phyloP scores from a whole-genome alignment of 2,329 filamentous ascomycete species.

The Fragosphaeria purpurea region DNA sequence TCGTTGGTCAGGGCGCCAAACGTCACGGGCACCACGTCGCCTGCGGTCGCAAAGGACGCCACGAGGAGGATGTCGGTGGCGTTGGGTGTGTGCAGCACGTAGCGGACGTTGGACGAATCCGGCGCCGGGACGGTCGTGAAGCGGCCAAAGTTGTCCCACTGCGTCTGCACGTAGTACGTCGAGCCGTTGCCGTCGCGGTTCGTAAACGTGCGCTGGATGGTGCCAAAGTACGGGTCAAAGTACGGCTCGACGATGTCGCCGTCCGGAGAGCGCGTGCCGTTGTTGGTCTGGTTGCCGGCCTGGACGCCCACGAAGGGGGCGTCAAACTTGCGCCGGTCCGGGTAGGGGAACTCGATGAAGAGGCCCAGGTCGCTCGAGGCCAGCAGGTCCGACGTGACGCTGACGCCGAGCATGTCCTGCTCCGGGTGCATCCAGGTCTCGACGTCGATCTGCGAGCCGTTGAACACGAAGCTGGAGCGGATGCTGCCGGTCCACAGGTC shows the following conservation, averaged over 20 bases:
- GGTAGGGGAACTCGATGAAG: constrained; percentile 43
- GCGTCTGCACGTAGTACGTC: constrained; percentile 24
- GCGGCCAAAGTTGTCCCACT: constrained; percentile 6
- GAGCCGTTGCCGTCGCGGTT: constrained; percentile 26
- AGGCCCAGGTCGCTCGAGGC: constrained; percentile 28
- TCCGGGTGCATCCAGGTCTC: constrained; percentile 34
- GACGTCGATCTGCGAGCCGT: constrained; percentile 28
- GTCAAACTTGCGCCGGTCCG: constrained; percentile 41
- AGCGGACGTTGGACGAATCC: constrained; percentile 18
- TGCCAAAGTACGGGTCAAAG: constrained; percentile 20
- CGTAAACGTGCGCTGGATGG: constrained; percentile 33
- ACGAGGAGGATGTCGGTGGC: constrained; percentile 20
- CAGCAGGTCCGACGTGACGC: constrained; percentile 32
- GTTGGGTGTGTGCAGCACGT: constrained; percentile 24
- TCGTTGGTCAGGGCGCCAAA: constrained; percentile 19
- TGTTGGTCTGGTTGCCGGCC: constrained; percentile 22
- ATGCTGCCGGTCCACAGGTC: constrained; percentile 39
- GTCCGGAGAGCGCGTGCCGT: constrained; percentile 16
- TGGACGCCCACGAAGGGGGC: constrained; percentile 43
- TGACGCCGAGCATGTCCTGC: constrained; percentile 35
- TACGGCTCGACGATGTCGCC: constrained; percentile 29
- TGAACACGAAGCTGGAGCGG: constrained; percentile 32
- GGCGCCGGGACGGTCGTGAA: constrained; percentile 1
- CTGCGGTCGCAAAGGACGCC: constrained; percentile 22
- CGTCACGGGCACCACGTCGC: constrained; percentile 13